Evolutionary conservation across 345 rosid genomes (phyloP), one percentile per base, ranked within the genome.

Genomic region (Gossypium sturtianum): DNA sequence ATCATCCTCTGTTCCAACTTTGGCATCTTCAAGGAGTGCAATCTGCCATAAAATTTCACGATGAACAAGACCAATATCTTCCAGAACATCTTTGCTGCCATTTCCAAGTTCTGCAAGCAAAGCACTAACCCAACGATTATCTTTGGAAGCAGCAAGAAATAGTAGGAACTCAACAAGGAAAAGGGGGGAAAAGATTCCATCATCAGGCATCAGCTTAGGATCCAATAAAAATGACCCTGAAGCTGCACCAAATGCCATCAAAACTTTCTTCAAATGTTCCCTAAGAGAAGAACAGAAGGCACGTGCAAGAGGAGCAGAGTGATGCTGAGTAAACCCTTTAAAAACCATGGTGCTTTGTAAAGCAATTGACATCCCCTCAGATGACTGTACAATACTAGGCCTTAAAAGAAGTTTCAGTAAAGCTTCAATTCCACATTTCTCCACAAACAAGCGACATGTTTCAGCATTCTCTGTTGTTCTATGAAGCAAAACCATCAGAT

Each of bases 341-440:
- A 94, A 94, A 74, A 94, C 98, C 91, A 91, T 91, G 73, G 97
- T 88, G 89, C 97, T 92, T 69, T 92, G 98, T 79, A 94, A 85
- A 70, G 97, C 97, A 83, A 92, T 92, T 75, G 95, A 89, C 88
- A 89, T 89, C 70, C 98, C 98, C 80, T 94, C 98, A 75, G 97
- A 91, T 56, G 98, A 92, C 76, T 92, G 95, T 74, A 91, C 93
- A 82, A 94, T 89, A 82, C 87, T 89, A 23, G 95, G 94, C 77
- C 88, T 87, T 67, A 94, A 80, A 34, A 94, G 84, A 85, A 92
- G 97, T 82, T 89, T 94, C 69, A 94, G 82, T 60, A 94, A 80
- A 41, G 95, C 91, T 81, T 94, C 98, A 74, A 94, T 91, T 70
- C 98, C 98, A 12, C 92, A 88, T 82, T 94, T 94, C 85, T 94